Evolutionary conservation across 2,329 filamentous ascomycete species (phyloP).

Genomic region (Ophiostoma himal-ulmi): DNA sequence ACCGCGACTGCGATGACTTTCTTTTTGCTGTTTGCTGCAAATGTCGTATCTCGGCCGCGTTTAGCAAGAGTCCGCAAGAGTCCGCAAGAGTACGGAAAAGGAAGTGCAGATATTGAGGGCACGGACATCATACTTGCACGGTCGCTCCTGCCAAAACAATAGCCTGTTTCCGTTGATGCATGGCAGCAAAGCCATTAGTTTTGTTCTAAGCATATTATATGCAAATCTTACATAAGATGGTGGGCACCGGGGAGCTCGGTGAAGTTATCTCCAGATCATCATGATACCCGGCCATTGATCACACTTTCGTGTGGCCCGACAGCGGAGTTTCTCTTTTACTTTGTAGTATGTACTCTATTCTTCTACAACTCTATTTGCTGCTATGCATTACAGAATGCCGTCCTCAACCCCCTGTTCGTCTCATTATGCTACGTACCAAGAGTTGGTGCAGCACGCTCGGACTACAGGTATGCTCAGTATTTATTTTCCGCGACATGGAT

Average conservation of each 20-base stretch:
- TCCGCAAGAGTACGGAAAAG: not conserved
- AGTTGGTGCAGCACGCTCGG: not conserved
- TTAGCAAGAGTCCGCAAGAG: not conserved
- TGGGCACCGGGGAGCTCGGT: not conserved
- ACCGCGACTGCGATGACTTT: not conserved
- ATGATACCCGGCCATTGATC: not conserved
- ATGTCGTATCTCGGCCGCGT: not conserved
- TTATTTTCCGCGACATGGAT: not conserved
- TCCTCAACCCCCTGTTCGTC: not conserved
- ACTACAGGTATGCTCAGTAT: not conserved
- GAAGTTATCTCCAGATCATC: not conserved
- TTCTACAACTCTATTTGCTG: not conserved
- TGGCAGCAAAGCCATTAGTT: not conserved
- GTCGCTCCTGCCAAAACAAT: slow-evolving; percentile 1
- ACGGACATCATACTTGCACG: not conserved
- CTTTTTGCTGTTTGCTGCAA: not conserved
- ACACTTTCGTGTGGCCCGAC: not conserved
- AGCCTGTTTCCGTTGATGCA: slow-evolving; percentile 2
- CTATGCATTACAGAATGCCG: not conserved
- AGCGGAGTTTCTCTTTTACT: no score
- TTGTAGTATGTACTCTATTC: not conserved
- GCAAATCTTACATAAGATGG: not conserved
- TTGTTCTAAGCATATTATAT: not conserved
- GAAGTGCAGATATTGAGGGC: not conserved
- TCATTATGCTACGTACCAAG: not conserved